Conservation (phyloP, 2,329 filamentous ascomycete species). For the Hypoxylon sp. region DNA sequence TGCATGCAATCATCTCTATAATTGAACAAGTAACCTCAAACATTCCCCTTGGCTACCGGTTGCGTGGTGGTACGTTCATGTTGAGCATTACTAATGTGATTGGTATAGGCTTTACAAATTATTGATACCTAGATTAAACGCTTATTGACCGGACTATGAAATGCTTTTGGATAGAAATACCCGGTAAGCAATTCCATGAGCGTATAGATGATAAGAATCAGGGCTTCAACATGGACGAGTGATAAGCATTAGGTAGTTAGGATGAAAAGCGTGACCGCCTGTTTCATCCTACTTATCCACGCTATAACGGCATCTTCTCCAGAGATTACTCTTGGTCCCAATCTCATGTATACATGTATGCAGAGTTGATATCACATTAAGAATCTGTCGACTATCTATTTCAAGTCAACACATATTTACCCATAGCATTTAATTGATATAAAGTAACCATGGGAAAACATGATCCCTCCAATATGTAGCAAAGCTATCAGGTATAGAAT, state of each 20-base stretch:
- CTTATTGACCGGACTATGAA: background rate
- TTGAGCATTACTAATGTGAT: constrained; percentile 3
- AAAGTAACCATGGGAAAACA: background rate
- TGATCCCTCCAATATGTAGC: background rate
- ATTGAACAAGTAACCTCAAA: constrained; percentile 1
- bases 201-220: background rate
- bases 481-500: background rate
- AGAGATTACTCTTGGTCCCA: background rate
- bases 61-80: constrained; percentile 1
- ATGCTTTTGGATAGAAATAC: background rate
- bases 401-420: background rate
- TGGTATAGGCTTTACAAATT: background rate
- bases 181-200: background rate
- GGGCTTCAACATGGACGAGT: background rate
- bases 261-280: background rate
- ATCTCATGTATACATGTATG: background rate
- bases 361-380: background rate
- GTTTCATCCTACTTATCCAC: too few relatives aligned
- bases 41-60: background rate
- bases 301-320: background rate
- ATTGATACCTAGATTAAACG: background rate
- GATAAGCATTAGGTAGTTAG: background rate
- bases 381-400: background rate
- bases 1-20: constrained; percentile 16
- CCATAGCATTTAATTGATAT: background rate